Evolutionary conservation across 2,329 filamentous ascomycete genomes (phyloP).

Genomic region (Ascocoryne sarcoides): DNA sequence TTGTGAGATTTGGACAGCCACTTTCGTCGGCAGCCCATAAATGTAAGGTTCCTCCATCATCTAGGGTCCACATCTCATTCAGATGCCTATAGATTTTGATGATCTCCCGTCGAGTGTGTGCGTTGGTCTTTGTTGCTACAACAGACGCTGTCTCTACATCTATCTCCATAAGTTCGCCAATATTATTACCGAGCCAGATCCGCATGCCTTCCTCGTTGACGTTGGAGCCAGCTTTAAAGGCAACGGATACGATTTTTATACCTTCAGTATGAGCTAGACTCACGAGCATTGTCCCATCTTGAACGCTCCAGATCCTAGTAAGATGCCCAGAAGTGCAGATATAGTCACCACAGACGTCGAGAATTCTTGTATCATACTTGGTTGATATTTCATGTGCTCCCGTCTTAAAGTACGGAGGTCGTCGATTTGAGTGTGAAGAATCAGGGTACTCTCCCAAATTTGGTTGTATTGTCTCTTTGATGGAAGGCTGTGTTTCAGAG

Average conservation of each 20-base stretch:
- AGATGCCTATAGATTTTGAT: conserved; percentile 78
- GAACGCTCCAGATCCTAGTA: conserved; percentile 80
- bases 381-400: conserved; percentile 70
- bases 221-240: conserved; percentile 74
- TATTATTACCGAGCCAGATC: conserved; percentile 84
- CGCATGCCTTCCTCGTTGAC: conserved; percentile 72
- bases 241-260: conserved; percentile 68
- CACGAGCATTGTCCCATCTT: conserved; percentile 73
- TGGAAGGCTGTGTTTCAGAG: conserved; percentile 1
- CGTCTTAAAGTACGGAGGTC: conserved; percentile 66
- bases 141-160: conserved; percentile 70
- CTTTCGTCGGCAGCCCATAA: conserved; percentile 74
- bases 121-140: conserved; percentile 56
- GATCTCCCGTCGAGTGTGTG: conserved; percentile 72
- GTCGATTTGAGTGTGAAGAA: conserved; percentile 71
- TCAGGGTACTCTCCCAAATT: conserved; percentile 61
- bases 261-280: conserved; percentile 79
- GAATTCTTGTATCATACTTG: conserved; percentile 76
- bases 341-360: conserved; percentile 81
- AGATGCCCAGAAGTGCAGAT: conserved; percentile 81
- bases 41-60: conserved; percentile 78
- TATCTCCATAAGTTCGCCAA: conserved; percentile 81
- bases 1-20: conserved; percentile 65
- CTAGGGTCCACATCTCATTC: conserved; percentile 88
- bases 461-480: conserved; percentile 13